Base-by-base conservation (phyloP, 805 yeast species). In the Dipodascus albidus region DNA sequence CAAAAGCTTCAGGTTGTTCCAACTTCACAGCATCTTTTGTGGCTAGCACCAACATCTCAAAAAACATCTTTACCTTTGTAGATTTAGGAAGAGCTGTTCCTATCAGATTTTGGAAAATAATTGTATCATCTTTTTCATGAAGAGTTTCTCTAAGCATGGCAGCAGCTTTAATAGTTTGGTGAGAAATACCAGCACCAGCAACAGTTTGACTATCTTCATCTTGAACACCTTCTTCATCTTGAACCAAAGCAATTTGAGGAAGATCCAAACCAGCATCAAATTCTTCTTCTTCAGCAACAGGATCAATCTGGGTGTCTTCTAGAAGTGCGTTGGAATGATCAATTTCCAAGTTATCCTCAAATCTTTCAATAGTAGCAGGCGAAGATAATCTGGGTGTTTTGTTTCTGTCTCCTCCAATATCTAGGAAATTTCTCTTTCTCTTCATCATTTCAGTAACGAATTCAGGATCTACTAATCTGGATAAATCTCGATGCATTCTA, bases 21-120 rank as follows among this genome's bases (percentile, higher is more conserved):
- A 88, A 66, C 15, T 72, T 70, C 49, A 89, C 70, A 52, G 91
- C 82, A 59, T 84, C 89, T 48, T 80, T 74, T 3, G 93, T 83
- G 1, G 95, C 95, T 54, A 89, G 72, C 2, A 88, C 91, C 59
- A 89, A 72, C 64, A 89, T 66, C 64, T 89, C 95, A 62, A 88
- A 89, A 67, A 89, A 89, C 52, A 86, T 74, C 60, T 80, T 76
- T 1, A 87, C 80, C 20, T 88, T 87, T 60, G 83, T 82, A 58
- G 74, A 71, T 62, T 76, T 75, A 55, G 72, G 71, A 38, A 19
- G 44, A 56, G 1, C 27, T 49, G 50, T 57, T 8, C 49, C 51
- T 3, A 51, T 23, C 27, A 58, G 24, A 6, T 38, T 49, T 4
- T 54, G 79, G 63, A 50, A 80, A 61, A 3, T 73, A 68, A 11